These are phyloP conservation scores for Flaveria ramosissima DNA, from an alignment of 129 eudicot genomes.

Conservation along the genomic window DNA sequence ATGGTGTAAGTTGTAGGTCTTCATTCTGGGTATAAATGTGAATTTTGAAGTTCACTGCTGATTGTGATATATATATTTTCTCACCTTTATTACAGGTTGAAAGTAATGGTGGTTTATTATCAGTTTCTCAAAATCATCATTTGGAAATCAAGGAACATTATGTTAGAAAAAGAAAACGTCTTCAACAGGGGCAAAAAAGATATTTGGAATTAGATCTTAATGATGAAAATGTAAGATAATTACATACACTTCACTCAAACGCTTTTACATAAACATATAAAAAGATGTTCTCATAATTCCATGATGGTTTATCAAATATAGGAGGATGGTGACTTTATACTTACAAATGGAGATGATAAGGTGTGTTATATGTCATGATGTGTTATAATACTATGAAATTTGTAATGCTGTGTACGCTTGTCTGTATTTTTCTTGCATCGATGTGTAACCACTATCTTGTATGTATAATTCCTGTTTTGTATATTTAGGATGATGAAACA, in stretches of 20 bases:
- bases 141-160: slow-evolving; percentile 40
- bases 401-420: background rate
- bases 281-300: background rate
- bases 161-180: slow-evolving; percentile 44
- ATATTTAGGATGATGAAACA: slow-evolving; percentile 87
- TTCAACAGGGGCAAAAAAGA: slow-evolving; percentile 37
- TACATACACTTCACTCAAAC: background rate
- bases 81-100: slow-evolving; percentile 51
- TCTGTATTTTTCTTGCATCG: background rate
- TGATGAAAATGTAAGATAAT: slow-evolving; percentile 70
- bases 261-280: background rate
- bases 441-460: background rate
- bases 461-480: background rate
- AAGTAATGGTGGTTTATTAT: slow-evolving; percentile 59
- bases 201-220: slow-evolving; percentile 55
- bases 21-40: slow-evolving; percentile 39
- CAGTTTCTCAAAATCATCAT: slow-evolving; percentile 43
- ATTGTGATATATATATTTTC: slow-evolving; percentile 37
- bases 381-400: background rate
- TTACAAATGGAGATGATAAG: slow-evolving; percentile 74
- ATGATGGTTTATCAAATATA: slow-evolving; percentile 27
- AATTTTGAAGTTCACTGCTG: slow-evolving; percentile 31
- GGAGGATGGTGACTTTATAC: slow-evolving; percentile 87
- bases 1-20: slow-evolving; percentile 95
- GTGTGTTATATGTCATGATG: slow-evolving; percentile 43